These are phyloP conservation scores for Colletotrichum tropicicola DNA, from an alignment of 2,329 filamentous ascomycete species.

Conservation along the genomic window DNA sequence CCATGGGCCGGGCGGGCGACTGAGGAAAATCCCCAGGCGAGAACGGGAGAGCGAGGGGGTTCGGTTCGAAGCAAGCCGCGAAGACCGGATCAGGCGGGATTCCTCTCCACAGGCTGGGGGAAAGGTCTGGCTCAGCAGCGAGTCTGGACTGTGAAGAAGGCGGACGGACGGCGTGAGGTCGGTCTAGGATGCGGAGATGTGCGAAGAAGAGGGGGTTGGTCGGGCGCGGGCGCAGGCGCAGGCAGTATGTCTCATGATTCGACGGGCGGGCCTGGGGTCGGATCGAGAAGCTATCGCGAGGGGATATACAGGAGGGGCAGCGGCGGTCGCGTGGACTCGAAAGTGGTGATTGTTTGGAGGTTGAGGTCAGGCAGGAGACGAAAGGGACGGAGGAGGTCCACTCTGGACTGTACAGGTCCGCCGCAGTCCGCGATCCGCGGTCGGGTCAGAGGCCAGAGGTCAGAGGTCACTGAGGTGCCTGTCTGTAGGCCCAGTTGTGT, in stretches of 20 bases:
- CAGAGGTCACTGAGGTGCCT: not conserved
- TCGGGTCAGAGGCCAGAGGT: too few species aligned
- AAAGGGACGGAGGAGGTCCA: conserved; percentile 1
- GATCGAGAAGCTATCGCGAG: conserved; percentile 19
- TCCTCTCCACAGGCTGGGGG: not conserved
- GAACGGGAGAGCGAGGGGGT: not conserved
- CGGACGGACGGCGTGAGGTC: not conserved
- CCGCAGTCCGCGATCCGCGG: conserved; percentile 3
- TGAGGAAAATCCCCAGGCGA: conserved; percentile 17
- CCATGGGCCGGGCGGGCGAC: conserved; percentile 53
- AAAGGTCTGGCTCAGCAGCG: not conserved
- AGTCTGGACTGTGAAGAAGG: not conserved
- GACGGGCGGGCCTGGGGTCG: not conserved
- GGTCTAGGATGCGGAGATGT: conserved; percentile 10
- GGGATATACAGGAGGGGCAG: conserved; percentile 11
- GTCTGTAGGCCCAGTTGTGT: too few species aligned
- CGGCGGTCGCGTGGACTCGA: conserved; percentile 23
- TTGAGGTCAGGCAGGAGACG: conserved; percentile 8
- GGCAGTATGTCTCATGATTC: conserved; percentile 20
- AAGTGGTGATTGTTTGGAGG: not conserved
- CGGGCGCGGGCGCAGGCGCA: not conserved
- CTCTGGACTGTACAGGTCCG: not conserved
- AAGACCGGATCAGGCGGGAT: not conserved
- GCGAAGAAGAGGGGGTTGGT: conserved; percentile 2
- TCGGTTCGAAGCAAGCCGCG: not conserved